phyloP scores from a whole-genome alignment of 2,329 filamentous ascomycete genomes.

The Calonectria pteridis region DNA sequence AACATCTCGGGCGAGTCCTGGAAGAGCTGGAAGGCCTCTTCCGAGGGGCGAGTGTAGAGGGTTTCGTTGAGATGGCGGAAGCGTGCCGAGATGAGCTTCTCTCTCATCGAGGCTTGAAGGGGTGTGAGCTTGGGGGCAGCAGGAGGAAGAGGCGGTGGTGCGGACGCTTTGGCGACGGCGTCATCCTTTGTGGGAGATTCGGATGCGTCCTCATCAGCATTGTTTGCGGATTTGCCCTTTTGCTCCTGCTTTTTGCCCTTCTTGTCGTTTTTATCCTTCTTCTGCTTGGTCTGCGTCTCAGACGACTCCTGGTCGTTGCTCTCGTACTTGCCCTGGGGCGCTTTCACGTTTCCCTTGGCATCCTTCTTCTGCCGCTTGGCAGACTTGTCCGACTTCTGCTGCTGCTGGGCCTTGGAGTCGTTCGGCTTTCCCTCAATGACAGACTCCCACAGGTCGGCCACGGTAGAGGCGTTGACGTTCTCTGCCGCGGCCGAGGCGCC shows the following conservation, averaged over 20 bases:
- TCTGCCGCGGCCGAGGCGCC: constrained; percentile 40
- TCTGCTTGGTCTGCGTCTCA: constrained; percentile 45
- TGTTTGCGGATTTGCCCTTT: constrained; percentile 34
- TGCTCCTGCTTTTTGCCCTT: constrained; percentile 39
- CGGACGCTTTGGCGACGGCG: constrained; percentile 37
- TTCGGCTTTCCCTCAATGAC: constrained; percentile 78
- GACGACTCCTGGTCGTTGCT: constrained; percentile 21
- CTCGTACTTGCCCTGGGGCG: constrained; percentile 40
- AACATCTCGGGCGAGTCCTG: constrained; percentile 91
- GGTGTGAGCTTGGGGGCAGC: constrained; percentile 80
- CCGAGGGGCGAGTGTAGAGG: constrained; percentile 91
- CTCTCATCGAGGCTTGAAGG: constrained; percentile 92
- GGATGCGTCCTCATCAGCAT: constrained; percentile 26
- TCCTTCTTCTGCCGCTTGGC: constrained; percentile 53
- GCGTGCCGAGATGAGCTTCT: constrained; percentile 93
- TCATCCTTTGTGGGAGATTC: constrained; percentile 36
- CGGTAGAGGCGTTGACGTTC: constrained; percentile 75
- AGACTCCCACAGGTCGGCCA: constrained; percentile 82
- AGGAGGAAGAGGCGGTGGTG: constrained; percentile 54
- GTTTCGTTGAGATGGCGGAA: constrained; percentile 98
- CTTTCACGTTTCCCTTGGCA: constrained; percentile 44
- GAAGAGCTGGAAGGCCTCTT: constrained; percentile 87
- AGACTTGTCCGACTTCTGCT: constrained; percentile 34
- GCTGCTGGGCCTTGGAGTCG: constrained; percentile 34
- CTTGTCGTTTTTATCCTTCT: constrained; percentile 56